Evolutionary conservation across 2,329 filamentous ascomycete genomes (phyloP).

Genomic region (Penicillium hordei): DNA sequence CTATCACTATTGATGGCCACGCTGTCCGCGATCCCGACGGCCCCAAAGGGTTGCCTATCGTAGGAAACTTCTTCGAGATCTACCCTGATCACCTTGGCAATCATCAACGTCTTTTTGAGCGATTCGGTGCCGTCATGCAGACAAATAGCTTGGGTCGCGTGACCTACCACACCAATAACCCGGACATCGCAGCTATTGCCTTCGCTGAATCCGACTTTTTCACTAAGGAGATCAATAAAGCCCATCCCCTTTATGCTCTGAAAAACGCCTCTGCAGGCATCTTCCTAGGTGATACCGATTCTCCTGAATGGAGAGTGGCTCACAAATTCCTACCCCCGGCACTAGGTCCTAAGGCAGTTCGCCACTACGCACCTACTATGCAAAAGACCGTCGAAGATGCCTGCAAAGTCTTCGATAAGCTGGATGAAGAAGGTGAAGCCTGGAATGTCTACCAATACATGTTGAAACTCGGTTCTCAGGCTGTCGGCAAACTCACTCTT

Average conservation of each 20-base stretch:
- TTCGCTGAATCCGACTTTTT: slow-evolving; percentile 55
- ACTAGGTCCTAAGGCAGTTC: slow-evolving; percentile 11
- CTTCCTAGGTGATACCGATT: slow-evolving; percentile 37
- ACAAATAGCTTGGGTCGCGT: slow-evolving; percentile 54
- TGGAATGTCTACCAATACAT: slow-evolving; percentile 54
- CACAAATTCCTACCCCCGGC: slow-evolving; percentile 55
- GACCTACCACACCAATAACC: slow-evolving; percentile 55
- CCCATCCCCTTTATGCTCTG: slow-evolving; percentile 32
- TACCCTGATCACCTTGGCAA: slow-evolving; percentile 61
- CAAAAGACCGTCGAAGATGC: slow-evolving; percentile 54
- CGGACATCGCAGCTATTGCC: slow-evolving; percentile 48
- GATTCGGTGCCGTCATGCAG: slow-evolving; percentile 54
- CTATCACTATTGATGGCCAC: slow-evolving; percentile 16
- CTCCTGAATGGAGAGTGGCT: slow-evolving; percentile 39
- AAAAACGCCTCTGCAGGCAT: slow-evolving; percentile 31
- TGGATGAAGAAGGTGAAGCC: slow-evolving; percentile 49
- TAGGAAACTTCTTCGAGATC: slow-evolving; percentile 58
- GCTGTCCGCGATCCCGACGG: slow-evolving; percentile 14
- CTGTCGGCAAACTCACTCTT: slow-evolving; percentile 47
- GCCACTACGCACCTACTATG: slow-evolving; percentile 58
- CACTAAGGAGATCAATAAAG: slow-evolving; percentile 50
- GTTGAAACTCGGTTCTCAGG: slow-evolving; percentile 49
- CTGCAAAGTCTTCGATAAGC: slow-evolving; percentile 49
- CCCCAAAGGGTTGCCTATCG: slow-evolving; percentile 31
- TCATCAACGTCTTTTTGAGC: slow-evolving; percentile 55